A percentile compares a stretch with the other conserved stretches of the same genome.
phyloP scores from a whole-genome alignment of 805 yeast species.

The Kluyveromyces lactis region DNA sequence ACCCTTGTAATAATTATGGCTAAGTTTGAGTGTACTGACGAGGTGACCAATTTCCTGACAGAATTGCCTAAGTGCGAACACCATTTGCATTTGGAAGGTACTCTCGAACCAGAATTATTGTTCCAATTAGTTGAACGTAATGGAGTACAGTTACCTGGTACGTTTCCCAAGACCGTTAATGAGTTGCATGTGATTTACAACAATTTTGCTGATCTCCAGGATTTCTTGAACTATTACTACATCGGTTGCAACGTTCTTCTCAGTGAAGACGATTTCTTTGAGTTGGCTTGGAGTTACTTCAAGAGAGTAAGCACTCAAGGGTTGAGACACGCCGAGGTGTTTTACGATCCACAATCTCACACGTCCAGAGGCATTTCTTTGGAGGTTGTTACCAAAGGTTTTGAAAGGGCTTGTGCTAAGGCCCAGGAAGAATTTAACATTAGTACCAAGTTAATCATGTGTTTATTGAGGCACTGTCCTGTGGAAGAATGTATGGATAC shows the following conservation, averaged over 20 bases:
- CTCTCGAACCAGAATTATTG: slow-evolving; percentile 66
- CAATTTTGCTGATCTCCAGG: slow-evolving; percentile 61
- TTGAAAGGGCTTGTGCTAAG: slow-evolving; percentile 55
- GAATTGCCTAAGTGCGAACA: slow-evolving; percentile 85
- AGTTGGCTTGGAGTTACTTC: slow-evolving; percentile 71
- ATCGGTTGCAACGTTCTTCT: slow-evolving; percentile 73
- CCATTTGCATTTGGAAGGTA: slow-evolving; percentile 79
- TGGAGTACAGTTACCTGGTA: slow-evolving; percentile 47
- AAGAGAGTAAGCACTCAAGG: slow-evolving; percentile 50
- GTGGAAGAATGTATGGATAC: slow-evolving; percentile 49
- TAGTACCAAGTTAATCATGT: slow-evolving; percentile 69
- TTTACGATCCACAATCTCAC: slow-evolving; percentile 83
- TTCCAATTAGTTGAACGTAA: slow-evolving; percentile 65
- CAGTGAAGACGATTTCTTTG: slow-evolving; percentile 63
- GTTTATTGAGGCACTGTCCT: slow-evolving; percentile 70
- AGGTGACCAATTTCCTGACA: slow-evolving; percentile 43
- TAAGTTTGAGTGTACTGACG: slow-evolving; percentile 27
- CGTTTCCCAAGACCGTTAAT: slow-evolving; percentile 52
- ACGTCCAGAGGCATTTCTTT: slow-evolving; percentile 55
- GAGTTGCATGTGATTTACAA: slow-evolving; percentile 52
- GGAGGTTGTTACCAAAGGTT: slow-evolving; percentile 56
- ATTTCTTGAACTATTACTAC: slow-evolving; percentile 70
- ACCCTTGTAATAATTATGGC: too few species aligned
- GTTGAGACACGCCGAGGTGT: slow-evolving; percentile 62
- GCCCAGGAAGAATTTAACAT: slow-evolving; percentile 56